These are phyloP conservation scores for Nicotiana knightiana DNA, from an alignment of 257 asterid genomes.

Conservation along the genomic window DNA sequence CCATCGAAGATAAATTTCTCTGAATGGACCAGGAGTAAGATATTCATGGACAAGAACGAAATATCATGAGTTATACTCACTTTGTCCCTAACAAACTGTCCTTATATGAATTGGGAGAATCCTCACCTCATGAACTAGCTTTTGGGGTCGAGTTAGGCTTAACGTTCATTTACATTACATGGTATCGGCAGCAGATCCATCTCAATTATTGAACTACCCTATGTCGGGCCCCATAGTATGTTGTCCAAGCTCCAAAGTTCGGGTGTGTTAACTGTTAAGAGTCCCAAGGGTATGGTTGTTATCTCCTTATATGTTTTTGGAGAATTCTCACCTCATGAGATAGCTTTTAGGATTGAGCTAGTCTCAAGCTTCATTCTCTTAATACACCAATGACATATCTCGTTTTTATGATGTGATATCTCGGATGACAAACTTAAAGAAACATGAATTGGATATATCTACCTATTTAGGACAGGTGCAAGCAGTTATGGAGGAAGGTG, in stretches of 20 bases:
- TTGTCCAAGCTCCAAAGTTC: background rate
- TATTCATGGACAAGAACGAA: background rate
- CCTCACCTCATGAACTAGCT: background rate
- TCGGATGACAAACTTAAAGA: too few relatives aligned
- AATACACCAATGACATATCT: background rate
- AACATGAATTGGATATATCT: too few relatives aligned
- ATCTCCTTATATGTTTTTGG: background rate
- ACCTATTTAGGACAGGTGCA: too few relatives aligned
- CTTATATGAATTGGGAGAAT: background rate
- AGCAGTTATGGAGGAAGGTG: too few relatives aligned
- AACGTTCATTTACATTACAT: background rate
- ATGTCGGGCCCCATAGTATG: background rate
- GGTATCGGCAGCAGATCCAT: background rate
- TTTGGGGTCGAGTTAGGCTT: background rate
- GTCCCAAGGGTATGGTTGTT: background rate
- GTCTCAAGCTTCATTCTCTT: background rate
- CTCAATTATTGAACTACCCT: background rate
- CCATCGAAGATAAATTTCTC: background rate
- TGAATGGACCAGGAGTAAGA: background rate
- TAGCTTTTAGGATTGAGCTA: background rate
- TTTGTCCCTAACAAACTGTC: background rate
- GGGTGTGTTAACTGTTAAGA: background rate
- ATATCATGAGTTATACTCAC: background rate
- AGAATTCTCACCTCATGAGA: background rate
- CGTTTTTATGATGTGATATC: too few relatives aligned